Conservation (phyloP, 495 filamentous ascomycete species). For the Copromyces sp. region DNA sequence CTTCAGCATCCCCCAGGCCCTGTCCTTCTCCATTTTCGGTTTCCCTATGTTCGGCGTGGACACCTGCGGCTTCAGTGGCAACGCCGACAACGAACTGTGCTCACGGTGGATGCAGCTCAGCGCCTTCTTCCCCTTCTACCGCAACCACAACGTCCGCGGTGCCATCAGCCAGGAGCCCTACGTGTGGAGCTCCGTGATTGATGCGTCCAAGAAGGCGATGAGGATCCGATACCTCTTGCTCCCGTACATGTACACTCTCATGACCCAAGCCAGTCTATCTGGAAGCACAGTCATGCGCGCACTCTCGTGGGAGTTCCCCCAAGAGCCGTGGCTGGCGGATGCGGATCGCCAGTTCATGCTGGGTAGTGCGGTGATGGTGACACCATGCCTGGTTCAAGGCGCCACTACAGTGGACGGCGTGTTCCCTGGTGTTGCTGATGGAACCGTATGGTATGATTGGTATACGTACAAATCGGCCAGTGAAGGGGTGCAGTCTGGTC, state of each 20-base stretch:
- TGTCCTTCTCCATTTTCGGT: constrained; percentile 71
- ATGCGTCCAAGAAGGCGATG: constrained; percentile 60
- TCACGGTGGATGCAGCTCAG: constrained; percentile 78
- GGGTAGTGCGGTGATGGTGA: constrained; percentile 58
- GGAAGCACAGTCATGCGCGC: constrained; percentile 75
- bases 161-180: constrained; percentile 68
- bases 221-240: constrained; percentile 62
- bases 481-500: constrained; percentile 37
- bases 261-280: constrained; percentile 56
- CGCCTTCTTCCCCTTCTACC: constrained; percentile 84
- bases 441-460: constrained; percentile 71
- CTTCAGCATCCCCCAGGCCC: constrained; percentile 71
- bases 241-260: constrained; percentile 75
- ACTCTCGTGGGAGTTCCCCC: constrained; percentile 73
- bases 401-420: constrained; percentile 60
- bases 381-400: constrained; percentile 59
- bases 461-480: constrained; percentile 49
- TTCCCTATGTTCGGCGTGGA: constrained; percentile 85
- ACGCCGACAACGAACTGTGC: constrained; percentile 66
- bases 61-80: constrained; percentile 69
- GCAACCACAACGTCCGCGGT: constrained; percentile 64
- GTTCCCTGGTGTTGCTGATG: constrained; percentile 57
- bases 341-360: constrained; percentile 72
- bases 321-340: constrained; percentile 57
- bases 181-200: constrained; percentile 56